phyloP scores from a whole-genome alignment of 2,329 filamentous ascomycete genomes.

The Trichoderma sp. region DNA sequence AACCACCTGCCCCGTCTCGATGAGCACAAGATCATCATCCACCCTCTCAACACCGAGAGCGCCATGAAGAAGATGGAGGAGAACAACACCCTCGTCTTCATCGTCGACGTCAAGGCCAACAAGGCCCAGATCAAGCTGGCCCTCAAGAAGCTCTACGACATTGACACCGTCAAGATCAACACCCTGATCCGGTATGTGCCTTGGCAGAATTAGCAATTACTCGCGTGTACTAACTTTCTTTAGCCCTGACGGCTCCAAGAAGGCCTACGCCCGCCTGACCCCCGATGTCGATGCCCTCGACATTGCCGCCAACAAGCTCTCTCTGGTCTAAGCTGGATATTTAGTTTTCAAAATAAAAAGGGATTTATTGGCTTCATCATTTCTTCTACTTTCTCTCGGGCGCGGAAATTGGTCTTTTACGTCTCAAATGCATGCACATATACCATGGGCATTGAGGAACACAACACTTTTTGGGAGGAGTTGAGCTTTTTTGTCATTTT shows the following conservation, averaged over 20 bases:
- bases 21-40: slow-evolving; percentile 95
- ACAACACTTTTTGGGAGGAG: slow-evolving; percentile 36
- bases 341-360: background rate
- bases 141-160: slow-evolving; percentile 99
- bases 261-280: slow-evolving; percentile 95
- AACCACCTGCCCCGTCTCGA: slow-evolving; percentile 89
- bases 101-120: slow-evolving; percentile 96
- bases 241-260: slow-evolving; percentile 96
- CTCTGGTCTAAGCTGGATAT: slow-evolving; percentile 75
- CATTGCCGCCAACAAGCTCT: slow-evolving; percentile 98
- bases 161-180: slow-evolving; percentile 98
- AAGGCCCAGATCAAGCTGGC: slow-evolving; percentile 99
- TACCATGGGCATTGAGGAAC: slow-evolving; percentile 44
- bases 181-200: slow-evolving; percentile 85
- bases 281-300: slow-evolving; percentile 97
- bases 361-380: slow-evolving; percentile 4
- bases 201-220: too few species aligned
- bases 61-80: slow-evolving; percentile 99
- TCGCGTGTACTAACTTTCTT: background rate
- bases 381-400: slow-evolving; percentile 38
- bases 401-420: slow-evolving; percentile 45
- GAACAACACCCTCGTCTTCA: slow-evolving; percentile 99
- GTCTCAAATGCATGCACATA: slow-evolving; percentile 38
- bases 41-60: slow-evolving; percentile 99
- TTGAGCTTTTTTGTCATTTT: slow-evolving; percentile 42